These are phyloP conservation scores for Closterium sp. DNA, from an alignment of 139 green algal genomes.

Conservation along the genomic window DNA sequence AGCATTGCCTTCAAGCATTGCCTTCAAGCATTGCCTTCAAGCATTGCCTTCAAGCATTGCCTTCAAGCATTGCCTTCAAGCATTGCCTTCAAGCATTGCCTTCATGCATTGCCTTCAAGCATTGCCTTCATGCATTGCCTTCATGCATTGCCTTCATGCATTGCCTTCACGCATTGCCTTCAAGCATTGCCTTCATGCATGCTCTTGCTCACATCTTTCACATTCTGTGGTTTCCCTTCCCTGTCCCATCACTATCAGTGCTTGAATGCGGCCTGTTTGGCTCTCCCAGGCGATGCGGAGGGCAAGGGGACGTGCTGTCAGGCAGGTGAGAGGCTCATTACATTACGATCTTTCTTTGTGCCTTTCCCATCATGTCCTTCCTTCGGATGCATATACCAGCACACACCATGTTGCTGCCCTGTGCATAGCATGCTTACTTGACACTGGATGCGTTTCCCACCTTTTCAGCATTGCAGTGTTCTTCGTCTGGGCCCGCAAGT, in stretches of 20 bases:
- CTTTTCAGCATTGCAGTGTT: conserved; percentile 46
- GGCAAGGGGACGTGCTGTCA: conserved; percentile 49
- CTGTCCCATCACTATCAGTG: conserved; percentile 23
- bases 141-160: no score
- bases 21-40: no score
- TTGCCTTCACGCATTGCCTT: no score
- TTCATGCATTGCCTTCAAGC: no score
- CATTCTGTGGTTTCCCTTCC: not conserved
- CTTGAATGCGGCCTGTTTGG: conserved; percentile 36
- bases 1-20: no score
- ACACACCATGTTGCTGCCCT: not conserved
- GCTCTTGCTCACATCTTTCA: not conserved
- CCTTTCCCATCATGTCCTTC: no score
- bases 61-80: no score
- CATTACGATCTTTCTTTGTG: not conserved
- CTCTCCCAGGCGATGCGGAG: conserved; percentile 43
- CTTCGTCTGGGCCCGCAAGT: conserved; percentile 33
- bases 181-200: no score
- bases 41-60: no score
- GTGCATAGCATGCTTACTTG: not conserved
- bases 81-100: no score
- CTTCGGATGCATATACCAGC: no score
- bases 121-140: no score
- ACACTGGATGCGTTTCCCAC: not conserved
- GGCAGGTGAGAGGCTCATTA: conserved; percentile 11